These are phyloP conservation scores for Aspergillus ibericus DNA, from an alignment of 2,329 filamentous ascomycete species.

Conservation along the genomic window DNA sequence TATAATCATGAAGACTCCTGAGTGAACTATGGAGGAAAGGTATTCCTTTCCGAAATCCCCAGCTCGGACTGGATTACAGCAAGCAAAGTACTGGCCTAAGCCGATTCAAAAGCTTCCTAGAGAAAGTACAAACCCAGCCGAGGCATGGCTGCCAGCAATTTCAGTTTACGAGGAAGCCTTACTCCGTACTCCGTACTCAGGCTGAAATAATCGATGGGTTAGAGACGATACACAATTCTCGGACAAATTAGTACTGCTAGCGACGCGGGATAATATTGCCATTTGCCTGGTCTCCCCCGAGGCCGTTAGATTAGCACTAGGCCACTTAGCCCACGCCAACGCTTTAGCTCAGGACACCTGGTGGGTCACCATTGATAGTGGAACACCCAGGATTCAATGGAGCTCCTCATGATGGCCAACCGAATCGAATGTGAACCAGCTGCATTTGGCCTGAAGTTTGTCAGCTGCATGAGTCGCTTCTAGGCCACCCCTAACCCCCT, in stretches of 20 bases:
- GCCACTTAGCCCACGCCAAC: neutral
- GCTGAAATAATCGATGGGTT: neutral
- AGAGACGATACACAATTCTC: neutral
- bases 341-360: neutral
- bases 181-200: too few relatives aligned
- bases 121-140: neutral
- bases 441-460: neutral
- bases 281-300: neutral
- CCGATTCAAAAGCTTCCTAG: neutral
- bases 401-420: neutral
- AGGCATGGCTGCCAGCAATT: neutral
- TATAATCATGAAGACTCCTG: too few relatives aligned
- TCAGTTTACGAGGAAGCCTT: neutral
- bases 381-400: conserved; percentile 1
- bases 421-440: neutral
- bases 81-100: too few relatives aligned
- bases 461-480: neutral
- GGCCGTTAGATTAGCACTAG: neutral
- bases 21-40: too few relatives aligned
- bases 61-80: too few relatives aligned
- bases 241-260: neutral
- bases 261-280: neutral
- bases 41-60: too few relatives aligned
- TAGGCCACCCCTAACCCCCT: neutral
- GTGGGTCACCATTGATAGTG: neutral